Conservation (phyloP, 805 yeast genomes). For the Wickerhamiella vanderwaltii region DNA sequence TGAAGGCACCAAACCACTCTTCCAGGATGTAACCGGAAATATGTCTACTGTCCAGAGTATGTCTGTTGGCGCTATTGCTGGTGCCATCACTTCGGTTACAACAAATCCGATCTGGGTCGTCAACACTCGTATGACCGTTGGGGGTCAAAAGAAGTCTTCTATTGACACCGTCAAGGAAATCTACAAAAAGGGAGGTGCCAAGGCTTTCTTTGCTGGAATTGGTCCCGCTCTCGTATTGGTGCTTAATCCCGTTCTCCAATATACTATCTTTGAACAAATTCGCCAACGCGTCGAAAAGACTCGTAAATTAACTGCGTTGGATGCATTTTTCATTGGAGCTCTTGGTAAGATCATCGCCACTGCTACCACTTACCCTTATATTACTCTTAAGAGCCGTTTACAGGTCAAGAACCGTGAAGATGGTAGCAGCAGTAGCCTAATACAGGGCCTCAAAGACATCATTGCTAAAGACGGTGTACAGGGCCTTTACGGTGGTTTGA, state of each 20-base stretch:
- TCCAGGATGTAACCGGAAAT: conserved; percentile 23
- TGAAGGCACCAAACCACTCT: conserved; percentile 42
- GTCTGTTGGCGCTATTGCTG: conserved; percentile 73
- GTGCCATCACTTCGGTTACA: conserved; percentile 65
- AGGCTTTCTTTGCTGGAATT: conserved; percentile 69
- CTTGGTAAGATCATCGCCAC: conserved; percentile 86
- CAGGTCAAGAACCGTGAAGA: conserved; percentile 44
- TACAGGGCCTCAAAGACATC: conserved; percentile 40
- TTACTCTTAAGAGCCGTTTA: conserved; percentile 80
- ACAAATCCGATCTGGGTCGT: conserved; percentile 96
- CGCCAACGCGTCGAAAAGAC: conserved; percentile 50
- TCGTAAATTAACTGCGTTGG: conserved; percentile 48
- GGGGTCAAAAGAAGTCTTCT: conserved; percentile 33
- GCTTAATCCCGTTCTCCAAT: conserved; percentile 80
- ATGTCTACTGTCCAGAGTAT: conserved; percentile 54
- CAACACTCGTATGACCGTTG: conserved; percentile 76
- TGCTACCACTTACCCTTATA: conserved; percentile 74
- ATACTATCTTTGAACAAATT: conserved; percentile 80
- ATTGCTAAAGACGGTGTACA: conserved; percentile 57
- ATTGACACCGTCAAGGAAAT: conserved; percentile 49
- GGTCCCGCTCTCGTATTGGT: conserved; percentile 80
- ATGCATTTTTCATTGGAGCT: conserved; percentile 82
- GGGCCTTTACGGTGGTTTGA: conserved; percentile 72
- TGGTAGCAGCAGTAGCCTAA: conserved; percentile 18
- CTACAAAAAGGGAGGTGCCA: conserved; percentile 55